Evolutionary conservation across 306 rosid genomes (phyloP), one percentile per base, ranked within the genome.

Genomic region (Fragaria iinumae): DNA sequence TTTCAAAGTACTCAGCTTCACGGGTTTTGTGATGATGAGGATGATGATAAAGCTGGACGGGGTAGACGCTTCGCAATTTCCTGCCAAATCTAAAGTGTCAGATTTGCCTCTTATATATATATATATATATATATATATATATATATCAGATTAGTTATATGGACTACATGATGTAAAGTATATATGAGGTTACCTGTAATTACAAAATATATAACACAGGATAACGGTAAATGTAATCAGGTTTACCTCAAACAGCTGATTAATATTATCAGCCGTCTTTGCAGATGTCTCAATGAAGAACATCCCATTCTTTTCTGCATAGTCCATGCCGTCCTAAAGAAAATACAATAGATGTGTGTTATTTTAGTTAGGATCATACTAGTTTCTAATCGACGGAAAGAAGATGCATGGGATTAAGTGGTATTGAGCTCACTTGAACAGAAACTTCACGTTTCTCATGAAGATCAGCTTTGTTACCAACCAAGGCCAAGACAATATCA

Each of bases 241-340:
- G 57, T 74, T 67, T 91, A 96, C 99, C 99, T 92, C 97, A 80
- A 96, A 96, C 78, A 96, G 91, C 84, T 92, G 93, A 78, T 92
- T 96, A 67, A 96, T 92, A 77, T 96, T 96, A 83, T 96, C 98
- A 10, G 99, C 99, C 8, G 99, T 96, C 89, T 92, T 96, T 56
- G 99, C 99, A 52, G 99, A 96, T 72, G 99, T 92, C 91, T 96
- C 99, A n/a, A 92, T 96, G 60, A 89, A 96, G 92, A 96, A 92
- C 98, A 96, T 91, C 74, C 96, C 93, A 20, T 91, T 96, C 91
- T 89, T 91, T 84, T 96, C 98, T 2, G 99, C 98, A 80, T 88
- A 92, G 36, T 92, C 98, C 74, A 68, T 84, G 71, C 93, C 98
- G 79, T 96, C 98, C 99, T 96, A 82, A 82, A 82, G 20, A 34